Evolutionary conservation across 2,329 filamentous ascomycete genomes (phyloP).

Genomic region (Pyrenochaeta sp.): DNA sequence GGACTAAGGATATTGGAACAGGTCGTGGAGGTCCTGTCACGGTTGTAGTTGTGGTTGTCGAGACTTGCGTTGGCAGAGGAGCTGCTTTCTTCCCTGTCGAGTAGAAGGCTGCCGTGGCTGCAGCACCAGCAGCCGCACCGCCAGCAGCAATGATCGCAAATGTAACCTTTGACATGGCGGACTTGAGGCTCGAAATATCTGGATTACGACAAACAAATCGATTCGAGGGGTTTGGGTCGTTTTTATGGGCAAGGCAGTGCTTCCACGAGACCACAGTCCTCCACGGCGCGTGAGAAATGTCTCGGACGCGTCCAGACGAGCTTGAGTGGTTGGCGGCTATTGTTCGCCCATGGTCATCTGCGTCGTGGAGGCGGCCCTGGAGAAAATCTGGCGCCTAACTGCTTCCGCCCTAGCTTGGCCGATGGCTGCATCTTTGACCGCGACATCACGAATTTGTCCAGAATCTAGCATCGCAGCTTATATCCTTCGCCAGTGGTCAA

Average conservation of each 20-base stretch:
- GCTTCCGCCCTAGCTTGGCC: conserved; percentile 17
- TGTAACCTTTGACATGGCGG: conserved; percentile 61
- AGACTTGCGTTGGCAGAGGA: conserved; percentile 29
- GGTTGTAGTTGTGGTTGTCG: conserved; percentile 48
- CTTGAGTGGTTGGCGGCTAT: conserved; percentile 36
- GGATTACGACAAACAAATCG: no score
- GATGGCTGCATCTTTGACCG: conserved; percentile 11
- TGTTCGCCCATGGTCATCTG: conserved; percentile 36
- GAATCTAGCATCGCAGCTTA: background rate
- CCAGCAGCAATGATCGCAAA: conserved; percentile 58
- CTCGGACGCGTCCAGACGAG: conserved; percentile 46
- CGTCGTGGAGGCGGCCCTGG: conserved; percentile 18
- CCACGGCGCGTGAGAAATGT: conserved; percentile 44
- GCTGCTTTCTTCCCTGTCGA: conserved; percentile 43
- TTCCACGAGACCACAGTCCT: conserved; percentile 33
- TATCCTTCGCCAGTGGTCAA: no score
- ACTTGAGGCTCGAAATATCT: conserved; percentile 4
- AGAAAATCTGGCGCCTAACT: conserved; percentile 26
- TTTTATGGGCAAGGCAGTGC: conserved; percentile 22
- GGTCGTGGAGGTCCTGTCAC: conserved; percentile 34
- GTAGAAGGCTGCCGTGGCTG: conserved; percentile 57
- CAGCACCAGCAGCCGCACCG: conserved; percentile 57
- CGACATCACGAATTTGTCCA: conserved; percentile 1
- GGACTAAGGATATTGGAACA: conserved; percentile 30
- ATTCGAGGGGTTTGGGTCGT: conserved; percentile 3